Evolutionary conservation across 495 filamentous ascomycete species (phyloP).

Genomic region (Xylaria intraflava): DNA sequence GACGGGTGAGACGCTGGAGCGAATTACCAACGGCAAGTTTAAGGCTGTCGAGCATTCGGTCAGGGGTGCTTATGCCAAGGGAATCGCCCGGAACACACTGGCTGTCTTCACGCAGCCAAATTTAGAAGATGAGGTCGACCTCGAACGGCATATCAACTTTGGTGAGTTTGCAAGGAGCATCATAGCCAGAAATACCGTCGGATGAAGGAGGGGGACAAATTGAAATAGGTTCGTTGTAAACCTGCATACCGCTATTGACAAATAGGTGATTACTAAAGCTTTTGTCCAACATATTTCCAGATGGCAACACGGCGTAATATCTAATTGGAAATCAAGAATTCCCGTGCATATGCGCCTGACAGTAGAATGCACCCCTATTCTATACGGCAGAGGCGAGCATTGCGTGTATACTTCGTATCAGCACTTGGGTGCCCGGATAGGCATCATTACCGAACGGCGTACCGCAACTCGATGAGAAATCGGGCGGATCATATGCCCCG

Average conservation of each 20-base stretch:
- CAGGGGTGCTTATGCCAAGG: conserved; percentile 50
- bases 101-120: conserved; percentile 98
- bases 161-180: conserved; percentile 82
- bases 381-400: not conserved
- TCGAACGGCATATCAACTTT: conserved; percentile 64
- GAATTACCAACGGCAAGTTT: conserved; percentile 83
- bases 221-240: not conserved
- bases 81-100: conserved; percentile 82
- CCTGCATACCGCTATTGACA: not conserved
- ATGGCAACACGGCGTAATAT: too few species aligned
- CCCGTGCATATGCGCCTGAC: too few species aligned
- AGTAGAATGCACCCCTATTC: not conserved
- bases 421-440: too few species aligned
- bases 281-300: not conserved
- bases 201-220: conserved; percentile 2
- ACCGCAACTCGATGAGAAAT: too few species aligned
- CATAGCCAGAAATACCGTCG: conserved; percentile 68
- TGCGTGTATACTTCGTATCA: not conserved
- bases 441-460: too few species aligned
- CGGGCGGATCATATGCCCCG: too few species aligned
- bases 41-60: conserved; percentile 97
- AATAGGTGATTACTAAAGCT: not conserved
- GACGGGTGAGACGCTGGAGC: conserved; percentile 84
- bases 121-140: conserved; percentile 76
- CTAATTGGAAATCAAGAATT: too few species aligned